phyloP scores from a whole-genome alignment of 176 grass and related monocot genomes.

The Phragmites australis region DNA sequence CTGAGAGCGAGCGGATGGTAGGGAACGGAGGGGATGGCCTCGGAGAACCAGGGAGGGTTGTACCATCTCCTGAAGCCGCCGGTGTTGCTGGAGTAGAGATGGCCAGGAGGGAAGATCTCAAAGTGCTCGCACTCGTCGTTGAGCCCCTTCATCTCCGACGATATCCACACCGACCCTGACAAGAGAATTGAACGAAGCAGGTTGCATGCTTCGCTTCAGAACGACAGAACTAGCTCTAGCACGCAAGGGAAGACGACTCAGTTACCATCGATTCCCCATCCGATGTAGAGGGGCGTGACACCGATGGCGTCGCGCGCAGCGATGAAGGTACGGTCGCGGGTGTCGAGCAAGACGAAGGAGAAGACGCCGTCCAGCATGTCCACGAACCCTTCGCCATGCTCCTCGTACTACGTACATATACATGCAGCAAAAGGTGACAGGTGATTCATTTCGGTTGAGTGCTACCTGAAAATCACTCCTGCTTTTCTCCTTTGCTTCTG shows the following conservation, averaged over 20 bases:
- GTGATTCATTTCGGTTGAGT: neutral
- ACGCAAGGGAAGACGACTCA: no score
- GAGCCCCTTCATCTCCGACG: conserved; percentile 84
- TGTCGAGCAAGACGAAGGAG: conserved; percentile 76
- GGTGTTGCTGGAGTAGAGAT: conserved; percentile 69
- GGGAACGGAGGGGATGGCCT: conserved; percentile 46
- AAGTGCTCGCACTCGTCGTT: conserved; percentile 87
- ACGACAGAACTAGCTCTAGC: no score
- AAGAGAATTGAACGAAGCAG: no score
- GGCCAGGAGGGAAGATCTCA: conserved; percentile 77
- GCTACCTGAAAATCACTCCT: no score
- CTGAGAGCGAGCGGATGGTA: conserved; percentile 63
- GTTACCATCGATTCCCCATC: conserved; percentile 74
- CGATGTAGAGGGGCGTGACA: conserved; percentile 82
- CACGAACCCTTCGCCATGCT: conserved; percentile 73
- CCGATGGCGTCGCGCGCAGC: conserved; percentile 83
- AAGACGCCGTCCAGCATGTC: conserved; percentile 91
- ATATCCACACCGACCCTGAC: conserved; percentile 65
- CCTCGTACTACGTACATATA: conserved; percentile 37
- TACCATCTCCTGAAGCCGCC: conserved; percentile 73
- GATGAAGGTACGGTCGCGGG: conserved; percentile 51
- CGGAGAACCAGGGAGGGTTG: conserved; percentile 67
- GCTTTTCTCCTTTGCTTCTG: no score
- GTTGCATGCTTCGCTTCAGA: no score
- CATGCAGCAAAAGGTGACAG: neutral